Evolutionary conservation across 2,329 filamentous ascomycete genomes (phyloP), one percentile per base, ranked within the genome.

Genomic region (Fusarium incarnatum): DNA sequence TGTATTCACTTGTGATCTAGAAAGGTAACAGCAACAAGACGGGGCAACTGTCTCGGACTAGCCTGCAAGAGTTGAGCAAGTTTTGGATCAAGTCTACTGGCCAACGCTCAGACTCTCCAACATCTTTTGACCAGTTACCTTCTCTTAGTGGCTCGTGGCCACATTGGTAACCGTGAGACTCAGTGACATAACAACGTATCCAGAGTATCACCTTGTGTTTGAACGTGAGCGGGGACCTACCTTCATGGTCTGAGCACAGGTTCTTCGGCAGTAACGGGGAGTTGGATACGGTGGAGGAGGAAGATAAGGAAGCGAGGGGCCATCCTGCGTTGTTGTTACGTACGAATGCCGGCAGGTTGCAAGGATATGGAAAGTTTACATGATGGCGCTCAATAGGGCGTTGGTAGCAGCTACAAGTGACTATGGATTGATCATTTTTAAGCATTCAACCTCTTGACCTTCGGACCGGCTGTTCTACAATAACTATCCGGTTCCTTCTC

Each of bases 251-350:
- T 41, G 32, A 68, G 52, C 50, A 64, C 52, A 27, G 58, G 34
- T 45, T 68, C 23, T n/a, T 67, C 58, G 68, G 67, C 62, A 70
- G 53, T 67, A 30, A 54, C 30, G 42, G 32, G 28, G 25, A 57
- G 37, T 53, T 48, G 44, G 28, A 50, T 48, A 54, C 34, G 20
- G 47, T 57, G 52, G 54, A 56, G 58, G 55, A 23, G 28, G 12
- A 47, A 59, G 55, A 62, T 53, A 64, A 58, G 53, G 37, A 56
- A 60, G 27, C 42, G 54, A 60, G 54, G 55, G 53, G 37, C 41
- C 41, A 10, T 44, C 55, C 67, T 68, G 58, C 67, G 59, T 70
- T 64, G 47, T 48, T 47, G 44, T 70, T 70, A 71, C 67, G 67
- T 70, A 70, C 58, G 42, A 57, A 56, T 32, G 50, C 45, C 22